A percentile compares a stretch with the other conserved stretches of the same genome.
phyloP scores from a whole-genome alignment of 345 rosid genomes.

The Lepidium sativum region DNA sequence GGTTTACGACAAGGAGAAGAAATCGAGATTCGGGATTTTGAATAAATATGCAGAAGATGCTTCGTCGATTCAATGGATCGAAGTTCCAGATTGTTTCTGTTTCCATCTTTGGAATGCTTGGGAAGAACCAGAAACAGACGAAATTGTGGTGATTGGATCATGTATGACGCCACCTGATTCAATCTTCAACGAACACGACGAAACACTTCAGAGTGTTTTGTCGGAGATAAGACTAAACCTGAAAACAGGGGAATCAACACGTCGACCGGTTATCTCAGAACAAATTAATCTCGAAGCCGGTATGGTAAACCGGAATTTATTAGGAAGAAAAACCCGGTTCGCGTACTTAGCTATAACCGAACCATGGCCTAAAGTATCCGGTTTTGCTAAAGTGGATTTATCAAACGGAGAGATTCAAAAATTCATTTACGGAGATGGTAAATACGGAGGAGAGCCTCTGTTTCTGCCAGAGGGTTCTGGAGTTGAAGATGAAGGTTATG shows the following conservation, averaged over 20 bases:
- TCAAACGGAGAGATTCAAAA: slow-evolving; percentile 43
- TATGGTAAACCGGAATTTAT: slow-evolving; percentile 66
- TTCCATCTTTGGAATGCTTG: slow-evolving; percentile 92
- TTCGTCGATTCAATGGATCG: slow-evolving; percentile 45
- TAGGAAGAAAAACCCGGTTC: slow-evolving; percentile 60
- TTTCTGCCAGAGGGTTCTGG: slow-evolving; percentile 38
- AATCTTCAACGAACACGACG: slow-evolving; percentile 72
- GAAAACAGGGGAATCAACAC: slow-evolving; percentile 58
- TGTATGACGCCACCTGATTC: slow-evolving; percentile 85
- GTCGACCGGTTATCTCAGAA: slow-evolving; percentile 42
- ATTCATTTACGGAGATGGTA: slow-evolving; percentile 44
- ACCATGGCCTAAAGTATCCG: slow-evolving; percentile 92
- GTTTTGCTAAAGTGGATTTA: slow-evolving; percentile 70
- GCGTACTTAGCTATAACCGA: slow-evolving; percentile 65
- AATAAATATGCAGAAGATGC: slow-evolving; percentile 42
- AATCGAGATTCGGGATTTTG: slow-evolving; percentile 60
- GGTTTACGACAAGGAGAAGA: slow-evolving; percentile 57
- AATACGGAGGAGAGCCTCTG: slow-evolving; percentile 71
- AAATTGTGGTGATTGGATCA: slow-evolving; percentile 79
- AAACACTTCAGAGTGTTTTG: slow-evolving; percentile 55
- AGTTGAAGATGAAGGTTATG: slow-evolving; percentile 50
- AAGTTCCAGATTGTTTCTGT: slow-evolving; percentile 66
- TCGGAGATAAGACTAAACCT: slow-evolving; percentile 74
- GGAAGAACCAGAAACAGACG: slow-evolving; percentile 78
- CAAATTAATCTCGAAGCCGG: slow-evolving; percentile 76